Evolutionary conservation across 1,284 basidiomycete genomes (phyloP).

Genomic region (Papiliotrema nemorosa): DNA sequence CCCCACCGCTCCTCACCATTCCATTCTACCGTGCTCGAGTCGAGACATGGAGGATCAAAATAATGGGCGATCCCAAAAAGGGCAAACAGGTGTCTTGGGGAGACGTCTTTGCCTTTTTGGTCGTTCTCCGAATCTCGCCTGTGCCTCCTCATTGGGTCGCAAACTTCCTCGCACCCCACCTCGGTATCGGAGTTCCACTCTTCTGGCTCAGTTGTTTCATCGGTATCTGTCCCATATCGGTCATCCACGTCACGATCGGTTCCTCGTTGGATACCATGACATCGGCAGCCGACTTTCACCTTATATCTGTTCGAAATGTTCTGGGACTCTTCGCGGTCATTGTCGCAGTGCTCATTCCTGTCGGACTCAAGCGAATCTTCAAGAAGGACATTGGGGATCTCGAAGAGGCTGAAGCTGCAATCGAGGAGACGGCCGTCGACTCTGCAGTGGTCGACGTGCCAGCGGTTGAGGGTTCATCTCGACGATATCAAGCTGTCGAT

Average conservation of each 20-base stretch:
- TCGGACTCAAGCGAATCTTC: slow-evolving; percentile 63
- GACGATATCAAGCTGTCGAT: slow-evolving; percentile 38
- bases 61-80: slow-evolving; percentile 47
- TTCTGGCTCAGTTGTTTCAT: slow-evolving; percentile 91
- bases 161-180: slow-evolving; percentile 88
- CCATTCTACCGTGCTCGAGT: slow-evolving; percentile 63
- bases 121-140: slow-evolving; percentile 84
- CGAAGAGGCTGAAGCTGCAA: slow-evolving; percentile 34
- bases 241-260: slow-evolving; percentile 95
- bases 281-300: slow-evolving; percentile 81
- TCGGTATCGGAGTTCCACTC: slow-evolving; percentile 75
- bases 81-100: slow-evolving; percentile 43
- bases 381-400: slow-evolving; percentile 45
- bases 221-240: slow-evolving; percentile 80
- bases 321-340: slow-evolving; percentile 76
- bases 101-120: slow-evolving; percentile 64
- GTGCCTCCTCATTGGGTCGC: slow-evolving; percentile 92
- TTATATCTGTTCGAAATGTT: slow-evolving; percentile 84
- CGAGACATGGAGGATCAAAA: slow-evolving; percentile 47
- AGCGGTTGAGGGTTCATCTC: slow-evolving; percentile 16
- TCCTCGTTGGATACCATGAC: slow-evolving; percentile 94
- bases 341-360: slow-evolving; percentile 85
- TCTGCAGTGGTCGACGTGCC: slow-evolving; percentile 20
- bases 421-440: slow-evolving; percentile 12
- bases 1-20: slow-evolving; percentile 78